These are phyloP conservation scores for Brassica balearica DNA, from an alignment of 441 rosid genomes.

Conservation along the genomic window DNA sequence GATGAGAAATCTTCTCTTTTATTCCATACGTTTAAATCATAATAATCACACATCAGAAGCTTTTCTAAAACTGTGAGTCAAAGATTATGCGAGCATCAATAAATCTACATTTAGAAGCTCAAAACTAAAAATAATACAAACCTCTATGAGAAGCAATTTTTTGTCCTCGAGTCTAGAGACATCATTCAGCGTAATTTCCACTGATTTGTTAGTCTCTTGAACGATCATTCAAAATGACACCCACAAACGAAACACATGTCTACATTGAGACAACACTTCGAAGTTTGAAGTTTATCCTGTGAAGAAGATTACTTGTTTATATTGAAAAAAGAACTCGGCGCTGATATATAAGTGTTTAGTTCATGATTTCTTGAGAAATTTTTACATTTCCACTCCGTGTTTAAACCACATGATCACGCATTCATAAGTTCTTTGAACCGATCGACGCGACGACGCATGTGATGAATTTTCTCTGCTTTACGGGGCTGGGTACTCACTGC, in stretches of 20 bases:
- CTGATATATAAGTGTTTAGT: too few species aligned
- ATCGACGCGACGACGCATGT: not conserved
- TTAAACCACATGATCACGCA: slow-evolving; percentile 1
- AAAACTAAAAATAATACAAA: not conserved
- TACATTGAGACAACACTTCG: too few species aligned
- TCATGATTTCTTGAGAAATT: not conserved
- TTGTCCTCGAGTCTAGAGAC: slow-evolving; percentile 59
- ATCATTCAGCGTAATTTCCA: slow-evolving; percentile 83
- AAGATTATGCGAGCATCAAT: not conserved
- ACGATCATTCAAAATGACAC: slow-evolving; percentile 63
- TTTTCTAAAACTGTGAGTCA: too few species aligned
- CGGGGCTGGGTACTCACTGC: not conserved
- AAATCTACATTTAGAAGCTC: not conserved
- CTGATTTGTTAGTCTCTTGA: slow-evolving; percentile 56
- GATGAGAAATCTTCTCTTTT: too few species aligned
- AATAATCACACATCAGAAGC: not conserved
- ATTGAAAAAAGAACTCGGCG: too few species aligned
- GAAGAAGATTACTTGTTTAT: too few species aligned
- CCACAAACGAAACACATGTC: slow-evolving; percentile 41
- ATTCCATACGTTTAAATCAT: not conserved
- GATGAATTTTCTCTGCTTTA: not conserved
- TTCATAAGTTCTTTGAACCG: slow-evolving; percentile 15
- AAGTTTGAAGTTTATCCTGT: too few species aligned
- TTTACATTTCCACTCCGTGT: slow-evolving; percentile 8
- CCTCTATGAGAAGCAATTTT: not conserved